These are phyloP conservation scores for Fusarium ambrosium DNA, from an alignment of 2,329 filamentous ascomycete species.

Conservation along the genomic window DNA sequence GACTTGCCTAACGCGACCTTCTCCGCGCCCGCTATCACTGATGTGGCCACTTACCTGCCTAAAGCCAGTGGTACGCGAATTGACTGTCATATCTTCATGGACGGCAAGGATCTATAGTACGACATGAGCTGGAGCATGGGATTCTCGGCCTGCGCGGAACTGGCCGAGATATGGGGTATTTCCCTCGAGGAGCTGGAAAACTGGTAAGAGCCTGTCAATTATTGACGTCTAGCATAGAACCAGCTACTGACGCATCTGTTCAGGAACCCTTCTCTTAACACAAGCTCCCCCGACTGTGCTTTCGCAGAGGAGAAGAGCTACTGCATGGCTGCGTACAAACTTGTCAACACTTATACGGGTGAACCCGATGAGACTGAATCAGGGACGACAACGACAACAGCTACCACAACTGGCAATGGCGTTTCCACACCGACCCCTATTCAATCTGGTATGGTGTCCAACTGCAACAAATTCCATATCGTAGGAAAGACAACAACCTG, in stretches of 20 bases:
- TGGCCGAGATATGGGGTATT: background rate
- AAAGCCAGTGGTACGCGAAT: slow-evolving; percentile 1
- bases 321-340: slow-evolving; percentile 1
- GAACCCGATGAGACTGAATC: background rate
- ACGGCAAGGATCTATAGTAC: background rate
- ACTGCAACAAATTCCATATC: slow-evolving; percentile 19
- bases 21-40: slow-evolving; percentile 9
- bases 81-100: background rate
- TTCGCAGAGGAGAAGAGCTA: slow-evolving; percentile 2
- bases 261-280: slow-evolving; percentile 11
- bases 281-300: slow-evolving; percentile 1
- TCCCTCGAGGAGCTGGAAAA: slow-evolving; percentile 1
- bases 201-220: background rate
- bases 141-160: background rate
- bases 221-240: background rate
- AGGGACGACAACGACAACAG: background rate
- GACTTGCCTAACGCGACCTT: slow-evolving; percentile 5
- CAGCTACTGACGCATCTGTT: background rate
- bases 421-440: background rate
- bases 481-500: background rate
- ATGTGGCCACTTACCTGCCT: slow-evolving; percentile 5
- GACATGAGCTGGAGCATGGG: background rate
- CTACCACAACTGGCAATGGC: background rate
- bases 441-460: slow-evolving; percentile 4
- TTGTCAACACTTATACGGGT: background rate